A percentile compares a stretch with the other conserved stretches of the same genome.
phyloP scores from a whole-genome alignment of 1,284 basidiomycete genomes.

The Lignosus rhinocerotis region DNA sequence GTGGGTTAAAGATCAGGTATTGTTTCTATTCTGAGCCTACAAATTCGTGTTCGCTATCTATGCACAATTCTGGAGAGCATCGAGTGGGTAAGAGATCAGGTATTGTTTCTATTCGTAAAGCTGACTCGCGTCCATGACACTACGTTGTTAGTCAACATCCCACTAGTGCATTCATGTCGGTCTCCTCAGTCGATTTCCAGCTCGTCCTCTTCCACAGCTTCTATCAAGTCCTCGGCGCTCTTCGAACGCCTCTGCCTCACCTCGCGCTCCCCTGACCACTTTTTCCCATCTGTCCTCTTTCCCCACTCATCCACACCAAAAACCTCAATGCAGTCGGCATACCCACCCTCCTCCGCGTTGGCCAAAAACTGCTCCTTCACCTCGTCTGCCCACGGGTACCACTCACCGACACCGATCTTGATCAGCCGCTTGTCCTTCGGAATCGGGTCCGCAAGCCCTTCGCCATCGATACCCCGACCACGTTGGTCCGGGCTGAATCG shows the following conservation, averaged over 20 bases:
- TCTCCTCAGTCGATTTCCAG: conserved; percentile 10
- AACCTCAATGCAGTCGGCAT: conserved; percentile 25
- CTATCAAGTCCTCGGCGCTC: not conserved
- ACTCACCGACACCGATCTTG: conserved; percentile 37
- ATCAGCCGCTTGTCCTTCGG: conserved; percentile 34
- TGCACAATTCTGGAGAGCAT: too few species aligned
- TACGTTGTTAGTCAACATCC: too few species aligned
- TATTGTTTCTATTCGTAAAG: too few species aligned
- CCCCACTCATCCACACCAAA: conserved; percentile 35
- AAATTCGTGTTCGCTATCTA: too few species aligned
- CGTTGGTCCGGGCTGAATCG: conserved; percentile 30
- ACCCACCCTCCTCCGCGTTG: conserved; percentile 33
- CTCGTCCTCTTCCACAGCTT: not conserved
- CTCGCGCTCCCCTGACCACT: conserved; percentile 14
- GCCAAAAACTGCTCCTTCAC: conserved; percentile 36
- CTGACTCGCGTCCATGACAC: too few species aligned
- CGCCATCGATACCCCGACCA: conserved; percentile 39
- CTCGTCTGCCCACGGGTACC: conserved; percentile 36
- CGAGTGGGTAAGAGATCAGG: too few species aligned
- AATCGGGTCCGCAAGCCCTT: conserved; percentile 36
- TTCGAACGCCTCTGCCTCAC: not conserved
- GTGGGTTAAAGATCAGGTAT: too few species aligned
- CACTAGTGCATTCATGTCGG: not conserved
- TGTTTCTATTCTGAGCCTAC: too few species aligned
- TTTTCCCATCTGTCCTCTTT: conserved; percentile 23